Base-by-base conservation (phyloP, 768 basidiomycete species). In the Suillus placidus region DNA sequence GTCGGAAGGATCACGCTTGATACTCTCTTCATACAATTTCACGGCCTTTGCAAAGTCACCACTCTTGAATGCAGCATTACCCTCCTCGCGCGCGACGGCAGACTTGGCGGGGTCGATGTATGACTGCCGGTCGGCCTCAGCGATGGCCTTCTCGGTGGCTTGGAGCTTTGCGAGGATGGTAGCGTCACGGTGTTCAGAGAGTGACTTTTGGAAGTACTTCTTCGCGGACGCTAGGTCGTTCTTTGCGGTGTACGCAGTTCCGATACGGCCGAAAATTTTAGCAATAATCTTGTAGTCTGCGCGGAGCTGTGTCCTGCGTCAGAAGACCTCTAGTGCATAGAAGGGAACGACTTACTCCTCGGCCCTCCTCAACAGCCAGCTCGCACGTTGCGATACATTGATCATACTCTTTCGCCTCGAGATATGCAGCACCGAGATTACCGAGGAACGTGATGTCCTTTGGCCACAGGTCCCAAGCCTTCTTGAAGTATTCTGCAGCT, bases 311-410 rank as follows among this genome's bases (percentile, higher is more conserved):
- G 12, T 34, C 68, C 37, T 63, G 56, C 10, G 60, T 51, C 26
- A 61, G 40, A 37, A 14, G 37, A 6, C 12, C n/a, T 23, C 20
- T 47, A 2, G 49, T 47, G 38, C 47, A 34, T n/a, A 26, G 23
- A 61, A 6, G 10, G 13, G 2, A 51, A 30, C 8, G 60, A 73
- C 85, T 56, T 70, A 92, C 91, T 66, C 82, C 84, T 66, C 96
- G 90, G 38, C 95, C 97, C 74, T 98, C 93, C 14, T 99, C 97
- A 52, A 94, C 91, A n/a, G 97, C 97, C 79, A 94, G 96, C 73
- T 97, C 90, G 76, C 94, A 96, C 0, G 88, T 87, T 76, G 95
- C 91, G 71, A 99, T 96, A 64, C 88, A 87, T 75, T 93, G 90
- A 79, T 94, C 91, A 72, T 90, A 98, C 42, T 99, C 89, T 12